A percentile compares a stretch with the other conserved stretches of the same genome.
These are phyloP conservation scores for Umbelopsis ramanniana DNA, from an alignment of 192 early-diverging fungal genomes.

Conservation along the genomic window DNA sequence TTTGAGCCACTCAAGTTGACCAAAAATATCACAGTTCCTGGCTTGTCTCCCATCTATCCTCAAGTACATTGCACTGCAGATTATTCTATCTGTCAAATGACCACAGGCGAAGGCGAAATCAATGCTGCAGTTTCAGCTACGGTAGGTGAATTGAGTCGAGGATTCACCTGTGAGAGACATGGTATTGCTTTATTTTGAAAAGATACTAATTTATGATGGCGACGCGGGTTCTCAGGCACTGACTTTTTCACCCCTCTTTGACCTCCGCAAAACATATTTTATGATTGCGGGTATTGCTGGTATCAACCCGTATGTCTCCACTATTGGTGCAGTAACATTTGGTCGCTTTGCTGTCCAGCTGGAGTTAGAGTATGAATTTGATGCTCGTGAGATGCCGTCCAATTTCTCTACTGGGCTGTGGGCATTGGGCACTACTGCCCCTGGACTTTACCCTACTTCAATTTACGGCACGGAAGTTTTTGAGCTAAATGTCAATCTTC, in stretches of 20 bases:
- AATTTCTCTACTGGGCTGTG: constrained; percentile 15
- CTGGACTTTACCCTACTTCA: background rate
- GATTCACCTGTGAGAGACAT: background rate
- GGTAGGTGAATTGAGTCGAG: background rate
- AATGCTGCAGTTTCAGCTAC: constrained; percentile 6
- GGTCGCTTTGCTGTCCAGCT: constrained; percentile 20
- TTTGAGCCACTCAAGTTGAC: constrained; percentile 9
- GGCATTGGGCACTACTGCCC: background rate
- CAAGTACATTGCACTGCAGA: background rate
- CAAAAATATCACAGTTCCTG: constrained; percentile 10
- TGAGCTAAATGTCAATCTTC: constrained; percentile 13
- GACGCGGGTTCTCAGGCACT: background rate
- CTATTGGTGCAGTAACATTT: constrained; percentile 8
- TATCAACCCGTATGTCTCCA: constrained; percentile 9
- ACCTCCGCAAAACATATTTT: constrained; percentile 8
- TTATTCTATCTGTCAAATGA: constrained; percentile 15
- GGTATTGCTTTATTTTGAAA: too few species aligned
- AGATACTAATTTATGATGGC: background rate
- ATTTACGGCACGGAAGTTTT: constrained; percentile 20
- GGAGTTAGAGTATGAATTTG: constrained; percentile 6
- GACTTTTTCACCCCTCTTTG: constrained; percentile 15
- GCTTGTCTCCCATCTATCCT: constrained; percentile 14
- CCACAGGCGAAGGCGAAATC: constrained; percentile 20
- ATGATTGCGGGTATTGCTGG: constrained; percentile 24
- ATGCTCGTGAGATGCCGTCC: constrained; percentile 19